phyloP scores from a whole-genome alignment of 1,139 yeast genomes.

The Geotrichum reessii region DNA sequence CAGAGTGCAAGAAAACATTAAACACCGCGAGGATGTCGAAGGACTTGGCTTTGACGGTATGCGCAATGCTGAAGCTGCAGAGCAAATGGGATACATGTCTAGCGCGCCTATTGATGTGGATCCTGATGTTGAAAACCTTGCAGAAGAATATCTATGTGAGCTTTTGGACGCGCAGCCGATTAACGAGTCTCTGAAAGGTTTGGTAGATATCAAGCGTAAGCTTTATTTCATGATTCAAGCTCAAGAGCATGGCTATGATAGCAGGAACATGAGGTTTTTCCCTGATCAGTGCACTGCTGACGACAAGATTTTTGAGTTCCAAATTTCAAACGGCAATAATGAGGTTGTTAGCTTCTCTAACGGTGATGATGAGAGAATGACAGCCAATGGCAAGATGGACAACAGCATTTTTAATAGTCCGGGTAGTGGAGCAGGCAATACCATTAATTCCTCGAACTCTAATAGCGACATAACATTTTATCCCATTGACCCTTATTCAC shows the following conservation, averaged over 20 bases:
- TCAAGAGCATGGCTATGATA: conserved; percentile 15
- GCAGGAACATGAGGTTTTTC: conserved; percentile 2
- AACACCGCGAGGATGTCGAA: conserved; percentile 64
- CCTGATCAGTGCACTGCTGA: conserved; percentile 11
- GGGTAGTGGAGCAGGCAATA: conserved; percentile 20
- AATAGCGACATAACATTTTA: conserved; percentile 12
- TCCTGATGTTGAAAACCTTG: conserved; percentile 45
- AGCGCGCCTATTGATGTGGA: conserved; percentile 29
- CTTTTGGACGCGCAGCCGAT: conserved; percentile 18
- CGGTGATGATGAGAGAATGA: conserved; percentile 25
- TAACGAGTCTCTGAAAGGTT: conserved; percentile 7
- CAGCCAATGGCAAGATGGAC: conserved; percentile 13
- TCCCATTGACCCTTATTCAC: conserved; percentile 79
- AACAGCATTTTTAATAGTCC: conserved; percentile 21
- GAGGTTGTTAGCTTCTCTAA: conserved; percentile 2
- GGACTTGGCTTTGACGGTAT: conserved; percentile 63
- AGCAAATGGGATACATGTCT: conserved; percentile 14
- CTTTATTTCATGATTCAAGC: conserved; percentile 20
- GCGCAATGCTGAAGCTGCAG: conserved; percentile 20
- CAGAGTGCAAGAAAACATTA: conserved; percentile 61
- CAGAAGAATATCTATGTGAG: conserved; percentile 24
- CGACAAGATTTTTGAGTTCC: conserved; percentile 6
- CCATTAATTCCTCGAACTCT: not conserved
- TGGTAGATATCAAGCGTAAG: conserved; percentile 19
- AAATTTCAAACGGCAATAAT: not conserved